Evolutionary conservation across 306 rosid species (phyloP), one percentile per base, ranked within the genome.

Genomic region (Prunus davidiana): DNA sequence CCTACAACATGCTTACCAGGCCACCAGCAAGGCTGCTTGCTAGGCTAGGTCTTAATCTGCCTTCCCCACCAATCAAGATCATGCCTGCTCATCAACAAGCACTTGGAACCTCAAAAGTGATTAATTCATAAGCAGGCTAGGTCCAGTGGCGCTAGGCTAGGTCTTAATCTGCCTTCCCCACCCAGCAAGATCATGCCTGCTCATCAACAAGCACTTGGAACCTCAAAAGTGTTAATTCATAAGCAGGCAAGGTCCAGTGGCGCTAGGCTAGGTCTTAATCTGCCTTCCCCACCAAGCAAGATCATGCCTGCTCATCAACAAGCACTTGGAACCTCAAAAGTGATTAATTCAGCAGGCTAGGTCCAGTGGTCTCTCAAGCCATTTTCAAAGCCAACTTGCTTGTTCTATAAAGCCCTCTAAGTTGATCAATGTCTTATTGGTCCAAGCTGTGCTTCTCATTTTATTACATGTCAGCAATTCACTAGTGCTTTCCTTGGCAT

Each of bases 401-500:
- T 70, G 77, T 82, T 41, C 80, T 56, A 75, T 54, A 64, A 74
- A 64, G 75, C 67, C 4, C 60, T 6, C 8, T 9, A 62, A 52
- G 77, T 64, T 38, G 74, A 73, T 78, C 77, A 74, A 73, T 50
- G 46, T 62, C 24, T 67, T 20, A 4, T 12, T 12, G 41, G 32
- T 88, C 81, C 95, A 86, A 80, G 86, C 78, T 82, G 78, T 32
- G 19, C 61, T 57, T 51, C 24, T 66, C 63, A 9, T 12, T 64
- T 18, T 20, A 51, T 55, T 18, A 20, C 70, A 74, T 49, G 77
- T 61, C 30, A 50, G 41, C 64, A 47, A 34, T 72, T 25, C 34
- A 22, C 69, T 55, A 30, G 46, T 57, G 71, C 38, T 69, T 72
- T 67, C 77, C 24, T 78, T 22, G 56, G 50, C 20, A 50, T 78